Evolutionary conservation across 2,329 filamentous ascomycete species (phyloP).

Genomic region (Monosporascus sp.): DNA sequence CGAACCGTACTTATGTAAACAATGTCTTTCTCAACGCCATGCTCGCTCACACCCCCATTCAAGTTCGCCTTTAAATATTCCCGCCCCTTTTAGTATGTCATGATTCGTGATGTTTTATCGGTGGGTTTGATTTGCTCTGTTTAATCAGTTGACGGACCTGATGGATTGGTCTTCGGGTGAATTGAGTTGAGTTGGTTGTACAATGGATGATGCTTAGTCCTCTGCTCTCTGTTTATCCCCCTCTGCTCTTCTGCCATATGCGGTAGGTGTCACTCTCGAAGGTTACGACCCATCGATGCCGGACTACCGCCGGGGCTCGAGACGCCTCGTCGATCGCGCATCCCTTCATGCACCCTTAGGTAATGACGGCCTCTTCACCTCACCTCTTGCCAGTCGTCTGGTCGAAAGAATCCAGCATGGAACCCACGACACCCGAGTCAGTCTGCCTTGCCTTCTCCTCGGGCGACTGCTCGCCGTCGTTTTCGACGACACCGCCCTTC

Average conservation of each 20-base stretch:
- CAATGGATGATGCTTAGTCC: too few species aligned
- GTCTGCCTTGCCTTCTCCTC: constrained; percentile 12
- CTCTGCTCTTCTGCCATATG: too few species aligned
- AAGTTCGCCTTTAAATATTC: background rate
- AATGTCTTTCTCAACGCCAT: constrained; percentile 9
- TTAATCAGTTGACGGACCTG: too few species aligned
- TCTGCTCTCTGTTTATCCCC: too few species aligned
- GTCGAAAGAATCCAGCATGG: constrained; percentile 28
- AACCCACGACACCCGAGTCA: constrained; percentile 20
- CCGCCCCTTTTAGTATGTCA: background rate
- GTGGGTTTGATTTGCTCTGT: too few species aligned
- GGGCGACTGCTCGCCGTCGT: constrained; percentile 12
- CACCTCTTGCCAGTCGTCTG: constrained; percentile 21
- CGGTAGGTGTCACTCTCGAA: too few species aligned
- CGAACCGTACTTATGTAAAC: background rate
- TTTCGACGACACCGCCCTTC: constrained; percentile 16
- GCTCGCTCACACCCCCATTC: constrained; percentile 2
- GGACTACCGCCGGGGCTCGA: too few species aligned
- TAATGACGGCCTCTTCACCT: background rate
- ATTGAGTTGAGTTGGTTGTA: too few species aligned
- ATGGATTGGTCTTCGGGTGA: too few species aligned
- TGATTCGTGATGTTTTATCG: too few species aligned
- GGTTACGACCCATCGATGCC: too few species aligned
- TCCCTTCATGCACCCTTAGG: background rate
- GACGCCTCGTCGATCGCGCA: too few species aligned